phyloP scores from a whole-genome alignment of 2,329 filamentous ascomycete species.

The Talaromyces sp. region DNA sequence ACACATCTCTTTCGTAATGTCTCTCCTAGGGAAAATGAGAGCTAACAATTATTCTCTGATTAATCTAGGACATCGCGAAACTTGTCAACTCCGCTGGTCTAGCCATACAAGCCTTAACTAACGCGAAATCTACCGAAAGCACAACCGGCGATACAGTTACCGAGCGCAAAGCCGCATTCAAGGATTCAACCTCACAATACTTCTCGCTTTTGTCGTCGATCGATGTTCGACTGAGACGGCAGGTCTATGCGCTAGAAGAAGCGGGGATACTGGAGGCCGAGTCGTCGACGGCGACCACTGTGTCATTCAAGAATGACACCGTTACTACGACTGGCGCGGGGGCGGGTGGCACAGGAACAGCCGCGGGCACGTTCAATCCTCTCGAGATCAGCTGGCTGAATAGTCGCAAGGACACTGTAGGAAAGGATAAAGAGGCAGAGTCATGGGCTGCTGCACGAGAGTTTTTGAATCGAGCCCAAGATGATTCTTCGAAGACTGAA shows the following conservation, averaged over 20 bases:
- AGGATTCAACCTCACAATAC: constrained; percentile 57
- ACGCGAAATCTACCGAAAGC: constrained; percentile 37
- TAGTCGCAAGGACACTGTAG: constrained; percentile 75
- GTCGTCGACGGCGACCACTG: constrained; percentile 27
- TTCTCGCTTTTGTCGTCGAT: constrained; percentile 70
- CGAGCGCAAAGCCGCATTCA: constrained; percentile 59
- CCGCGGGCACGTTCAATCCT: constrained; percentile 47
- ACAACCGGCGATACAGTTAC: constrained; percentile 44
- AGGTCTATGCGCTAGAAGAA: constrained; percentile 78
- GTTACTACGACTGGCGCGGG: neutral
- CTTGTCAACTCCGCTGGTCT: constrained; percentile 59
- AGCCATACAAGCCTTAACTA: constrained; percentile 63
- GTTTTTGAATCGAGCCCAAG: constrained; percentile 47
- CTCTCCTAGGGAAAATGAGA: too few relatives aligned
- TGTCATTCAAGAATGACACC: constrained; percentile 18
- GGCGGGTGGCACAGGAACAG: constrained; percentile 23
- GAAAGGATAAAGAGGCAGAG: constrained; percentile 78
- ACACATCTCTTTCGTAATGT: constrained; percentile 12
- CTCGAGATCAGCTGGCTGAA: constrained; percentile 90
- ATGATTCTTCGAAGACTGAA: constrained; percentile 19
- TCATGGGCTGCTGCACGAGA: constrained; percentile 63
- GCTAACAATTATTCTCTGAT: neutral
- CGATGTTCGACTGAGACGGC: constrained; percentile 69
- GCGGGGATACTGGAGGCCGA: constrained; percentile 64
- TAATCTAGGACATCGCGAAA: constrained; percentile 47